Evolutionary conservation across 306 rosid species (phyloP), one percentile per base, ranked within the genome.

Genomic region (Medicago ruthenica): DNA sequence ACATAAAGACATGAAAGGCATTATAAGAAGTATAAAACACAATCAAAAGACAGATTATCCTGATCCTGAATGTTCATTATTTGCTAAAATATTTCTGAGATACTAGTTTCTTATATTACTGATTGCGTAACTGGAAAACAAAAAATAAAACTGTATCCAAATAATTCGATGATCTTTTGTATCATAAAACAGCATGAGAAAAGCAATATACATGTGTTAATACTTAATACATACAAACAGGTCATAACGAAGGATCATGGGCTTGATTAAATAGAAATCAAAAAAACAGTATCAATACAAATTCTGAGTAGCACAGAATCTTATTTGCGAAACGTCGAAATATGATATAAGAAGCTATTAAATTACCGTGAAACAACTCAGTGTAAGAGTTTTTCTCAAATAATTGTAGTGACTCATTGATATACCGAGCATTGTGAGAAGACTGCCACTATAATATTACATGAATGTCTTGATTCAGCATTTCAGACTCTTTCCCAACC

Each of bases 321-420:
- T 14, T 44, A 40, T 61, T 16, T 80, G n/a, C 75, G 15, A 27
- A 22, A 59, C 42, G 31, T 17, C 54, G 36, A 84, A 65, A 81
- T 51, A 47, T 24, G 31, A 54, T 13, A n/a, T n/a, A 79, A 31
- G 39, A 27, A 81, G 27, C 16, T 70, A 51, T 51, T 47, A 67
- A 64, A 50, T 85, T 90, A 92, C 98, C 98, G 60, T 90, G 86
- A 79, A 90, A 90, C 82, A 88, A 66, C 83, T 87, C 97, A 9
- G 80, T 74, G 54, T 40, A 44, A 70, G 75, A 44, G 67, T 72
- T 82, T 21, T 77, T 61, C 72, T 77, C 85, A 58, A 47, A 48
- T 47, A 65, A 72, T 48, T 65, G 41, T 22, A 82, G 60, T 4
- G 85, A 79, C 78, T 89, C 97, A 3, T 83, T 85, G 83, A 91